Evolutionary conservation across 139 green algal genomes (phyloP).

Genomic region (Haematococcus lacustris): DNA sequence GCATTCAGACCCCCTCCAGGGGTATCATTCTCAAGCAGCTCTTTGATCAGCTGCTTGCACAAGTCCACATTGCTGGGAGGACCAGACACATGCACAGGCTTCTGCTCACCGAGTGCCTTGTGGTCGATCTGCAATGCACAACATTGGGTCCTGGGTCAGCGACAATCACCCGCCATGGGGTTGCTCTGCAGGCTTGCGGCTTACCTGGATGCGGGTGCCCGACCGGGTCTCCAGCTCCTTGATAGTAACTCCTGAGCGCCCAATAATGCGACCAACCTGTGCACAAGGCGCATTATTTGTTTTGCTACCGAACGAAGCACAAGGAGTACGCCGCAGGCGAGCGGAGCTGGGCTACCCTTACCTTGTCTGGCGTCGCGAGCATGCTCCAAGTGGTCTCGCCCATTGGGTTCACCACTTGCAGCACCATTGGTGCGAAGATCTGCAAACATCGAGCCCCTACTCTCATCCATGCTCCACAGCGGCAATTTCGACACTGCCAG

Average conservation of each 20-base stretch:
- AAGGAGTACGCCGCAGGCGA: background rate
- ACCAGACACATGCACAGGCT: constrained; percentile 68
- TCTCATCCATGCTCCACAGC: too few relatives aligned
- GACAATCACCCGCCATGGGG: too few relatives aligned
- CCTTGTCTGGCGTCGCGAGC: constrained; percentile 2
- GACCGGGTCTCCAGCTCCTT: constrained; percentile 66
- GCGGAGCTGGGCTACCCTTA: constrained; percentile 12
- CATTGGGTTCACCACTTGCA: background rate
- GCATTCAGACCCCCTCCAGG: background rate
- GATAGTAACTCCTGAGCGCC: constrained; percentile 79
- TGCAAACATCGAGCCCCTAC: too few relatives aligned
- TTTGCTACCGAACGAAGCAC: background rate
- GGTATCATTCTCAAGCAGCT: constrained; percentile 24
- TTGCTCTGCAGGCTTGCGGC: too few relatives aligned
- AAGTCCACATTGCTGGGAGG: constrained; percentile 30
- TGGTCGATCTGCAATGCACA: constrained; percentile 69
- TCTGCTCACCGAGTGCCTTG: constrained; percentile 48
- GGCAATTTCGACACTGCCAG: too few relatives aligned
- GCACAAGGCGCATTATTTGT: background rate
- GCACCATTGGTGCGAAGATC: constrained; percentile 7
- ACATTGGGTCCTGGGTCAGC: too few relatives aligned
- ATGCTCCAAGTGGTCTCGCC: background rate
- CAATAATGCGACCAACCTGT: constrained; percentile 81
- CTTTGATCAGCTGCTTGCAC: constrained; percentile 43
- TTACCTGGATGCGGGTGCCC: constrained; percentile 64